Percentiles rank a stretch among this genome's conserved stretches.
Conservation (phyloP, 2,329 filamentous ascomycete species). For the Pyrenophora graminea region DNA sequence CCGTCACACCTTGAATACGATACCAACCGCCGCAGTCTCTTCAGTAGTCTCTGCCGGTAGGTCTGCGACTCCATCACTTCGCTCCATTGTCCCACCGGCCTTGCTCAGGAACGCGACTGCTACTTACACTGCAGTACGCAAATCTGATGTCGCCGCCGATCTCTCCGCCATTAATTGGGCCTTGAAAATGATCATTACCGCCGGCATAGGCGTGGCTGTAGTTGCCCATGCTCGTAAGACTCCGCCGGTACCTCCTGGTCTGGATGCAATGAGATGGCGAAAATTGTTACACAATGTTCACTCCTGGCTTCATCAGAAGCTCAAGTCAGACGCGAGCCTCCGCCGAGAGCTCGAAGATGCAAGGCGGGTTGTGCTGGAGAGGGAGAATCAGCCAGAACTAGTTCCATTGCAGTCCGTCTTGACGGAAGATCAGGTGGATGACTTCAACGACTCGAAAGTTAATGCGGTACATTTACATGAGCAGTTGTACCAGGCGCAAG, state of each 20-base stretch:
- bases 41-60: background rate
- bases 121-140: background rate
- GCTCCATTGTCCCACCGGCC: background rate
- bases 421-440: background rate
- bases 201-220: background rate
- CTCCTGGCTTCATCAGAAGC: background rate
- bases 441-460: background rate
- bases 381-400: background rate
- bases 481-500: too few species aligned
- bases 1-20: background rate
- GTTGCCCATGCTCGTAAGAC: background rate
- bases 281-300: background rate
- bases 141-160: background rate
- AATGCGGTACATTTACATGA: background rate
- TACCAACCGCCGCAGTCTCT: background rate
- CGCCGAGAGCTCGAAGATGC: background rate
- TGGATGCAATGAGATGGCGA: background rate
- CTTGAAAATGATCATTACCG: background rate
- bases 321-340: background rate
- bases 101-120: background rate
- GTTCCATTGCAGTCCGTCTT: background rate
- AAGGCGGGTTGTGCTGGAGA: background rate
- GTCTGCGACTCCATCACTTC: background rate
- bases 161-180: background rate
- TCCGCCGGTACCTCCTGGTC: background rate